Evolutionary conservation across 73 alveolate genomes (phyloP), one percentile per base, ranked within the genome.

Genomic region (Halteria grandinella): DNA sequence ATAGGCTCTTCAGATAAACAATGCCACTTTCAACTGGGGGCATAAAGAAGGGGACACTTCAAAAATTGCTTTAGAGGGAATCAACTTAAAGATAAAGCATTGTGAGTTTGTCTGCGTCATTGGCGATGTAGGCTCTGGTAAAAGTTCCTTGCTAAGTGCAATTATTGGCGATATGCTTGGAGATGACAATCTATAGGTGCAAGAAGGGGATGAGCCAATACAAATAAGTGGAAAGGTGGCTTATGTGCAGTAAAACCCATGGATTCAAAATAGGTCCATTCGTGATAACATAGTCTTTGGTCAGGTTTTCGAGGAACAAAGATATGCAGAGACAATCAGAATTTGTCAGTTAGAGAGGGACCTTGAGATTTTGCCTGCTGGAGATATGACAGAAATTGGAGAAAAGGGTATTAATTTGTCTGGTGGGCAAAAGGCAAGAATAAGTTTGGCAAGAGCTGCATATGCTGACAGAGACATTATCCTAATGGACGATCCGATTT

Each of bases 101-200:
- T 94, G 97, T 1, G 91, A 93, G 29, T 85, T 93, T 40, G 85
- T 93, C 14, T 93, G 95, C 20, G 71, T 95, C 52, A 79, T 93
- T 6, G 99, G 99, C 0, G 94, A 93, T 60, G 96, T 95, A 7
- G 99, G 98, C 1, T 82, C 98, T 41, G 99, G 99, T 0, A 95
- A 95, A 75, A 72, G 95, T 41, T 87, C 97, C 12, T 72, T 94
- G 15, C 37, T 92, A 31, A 63, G 79, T 44, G 81, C 97, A 8
- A 53, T 92, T n/a, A 18, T 75, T 14, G 87, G 85, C 48, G 80
- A 83, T 15, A 83, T 43, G 78, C 34, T 75, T 12, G 10, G 24
- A 3, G 36, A 55, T 2, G 55, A 25, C 24, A 8, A 27, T 7
- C 29, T 17, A 47, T 15, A 21, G 18, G 10, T 18, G 47, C n/a